A percentile compares a stretch with the other conserved stretches of the same genome.
Conservation (phyloP, 2,329 filamentous ascomycete species). For the Coniochaeta sp. region DNA sequence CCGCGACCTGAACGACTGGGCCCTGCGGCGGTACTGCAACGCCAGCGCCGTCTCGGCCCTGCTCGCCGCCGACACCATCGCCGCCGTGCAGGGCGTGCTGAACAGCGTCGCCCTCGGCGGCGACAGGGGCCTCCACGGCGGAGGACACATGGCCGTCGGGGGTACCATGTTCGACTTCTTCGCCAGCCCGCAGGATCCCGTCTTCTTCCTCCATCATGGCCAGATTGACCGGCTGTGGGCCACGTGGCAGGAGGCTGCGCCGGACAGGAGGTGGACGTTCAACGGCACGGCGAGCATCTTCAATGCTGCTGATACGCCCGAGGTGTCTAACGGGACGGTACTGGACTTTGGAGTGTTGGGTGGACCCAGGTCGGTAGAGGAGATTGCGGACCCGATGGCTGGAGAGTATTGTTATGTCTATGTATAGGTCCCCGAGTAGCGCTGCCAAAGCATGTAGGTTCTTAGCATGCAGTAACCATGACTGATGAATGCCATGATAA, state of each 20-base stretch:
- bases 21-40: constrained; percentile 5
- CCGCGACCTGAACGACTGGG: constrained; percentile 7
- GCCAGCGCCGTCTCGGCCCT: constrained; percentile 10
- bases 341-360: constrained; percentile 4
- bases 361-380: not conserved
- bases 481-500: not conserved
- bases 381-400: not conserved
- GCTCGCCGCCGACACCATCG: constrained; percentile 9
- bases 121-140: constrained; percentile 5
- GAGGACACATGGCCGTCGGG: constrained; percentile 4
- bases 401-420: constrained; percentile 6
- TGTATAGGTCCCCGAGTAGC: not conserved
- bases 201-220: constrained; percentile 25
- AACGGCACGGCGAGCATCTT: constrained; percentile 6
- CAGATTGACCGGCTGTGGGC: constrained; percentile 17
- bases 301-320: constrained; percentile 2
- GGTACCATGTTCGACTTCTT: constrained; percentile 3
- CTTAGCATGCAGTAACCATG: no score
- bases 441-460: not conserved
- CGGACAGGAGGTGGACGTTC: constrained; percentile 3
- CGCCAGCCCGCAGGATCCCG: constrained; percentile 17
- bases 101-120: constrained; percentile 4
- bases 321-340: constrained; percentile 5
- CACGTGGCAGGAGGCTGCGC: constrained; percentile 12
- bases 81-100: constrained; percentile 8